Evolutionary conservation across 1,284 basidiomycete genomes (phyloP).

Genomic region (Trametes hirsuta): DNA sequence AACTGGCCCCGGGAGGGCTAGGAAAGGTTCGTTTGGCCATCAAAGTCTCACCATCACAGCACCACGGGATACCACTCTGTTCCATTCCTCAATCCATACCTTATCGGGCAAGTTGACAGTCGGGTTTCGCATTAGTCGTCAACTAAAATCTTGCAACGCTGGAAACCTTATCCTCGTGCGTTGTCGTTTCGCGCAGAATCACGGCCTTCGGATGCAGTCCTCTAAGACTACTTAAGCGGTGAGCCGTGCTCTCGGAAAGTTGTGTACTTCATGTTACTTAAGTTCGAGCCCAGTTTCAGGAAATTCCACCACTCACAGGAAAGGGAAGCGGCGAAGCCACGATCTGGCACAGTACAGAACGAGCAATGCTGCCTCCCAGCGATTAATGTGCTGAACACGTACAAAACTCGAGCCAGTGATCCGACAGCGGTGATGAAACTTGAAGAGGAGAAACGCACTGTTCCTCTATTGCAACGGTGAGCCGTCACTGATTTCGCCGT

Average conservation of each 20-base stretch:
- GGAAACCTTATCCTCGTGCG: background rate
- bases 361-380: too few relatives aligned
- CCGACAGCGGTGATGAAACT: too few relatives aligned
- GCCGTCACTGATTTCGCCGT: constrained; percentile 2
- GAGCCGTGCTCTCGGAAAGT: too few relatives aligned
- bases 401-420: too few relatives aligned
- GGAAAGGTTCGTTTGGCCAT: constrained; percentile 7
- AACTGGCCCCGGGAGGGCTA: constrained; percentile 1
- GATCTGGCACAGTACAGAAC: too few relatives aligned
- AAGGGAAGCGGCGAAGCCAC: too few relatives aligned
- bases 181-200: background rate
- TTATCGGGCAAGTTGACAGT: constrained; percentile 13
- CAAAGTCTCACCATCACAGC: constrained; percentile 21
- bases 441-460: too few relatives aligned
- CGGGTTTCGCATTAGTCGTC: constrained; percentile 5
- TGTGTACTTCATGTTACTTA: too few relatives aligned
- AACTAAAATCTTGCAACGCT: background rate
- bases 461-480: background rate
- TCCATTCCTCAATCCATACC: constrained; percentile 21
- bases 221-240: too few relatives aligned
- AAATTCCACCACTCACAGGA: too few relatives aligned
- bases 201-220: background rate
- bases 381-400: too few relatives aligned
- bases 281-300: too few relatives aligned
- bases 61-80: constrained; percentile 21